phyloP scores from a whole-genome alignment of 345 rosid species.

The Moricandia arvensis region DNA sequence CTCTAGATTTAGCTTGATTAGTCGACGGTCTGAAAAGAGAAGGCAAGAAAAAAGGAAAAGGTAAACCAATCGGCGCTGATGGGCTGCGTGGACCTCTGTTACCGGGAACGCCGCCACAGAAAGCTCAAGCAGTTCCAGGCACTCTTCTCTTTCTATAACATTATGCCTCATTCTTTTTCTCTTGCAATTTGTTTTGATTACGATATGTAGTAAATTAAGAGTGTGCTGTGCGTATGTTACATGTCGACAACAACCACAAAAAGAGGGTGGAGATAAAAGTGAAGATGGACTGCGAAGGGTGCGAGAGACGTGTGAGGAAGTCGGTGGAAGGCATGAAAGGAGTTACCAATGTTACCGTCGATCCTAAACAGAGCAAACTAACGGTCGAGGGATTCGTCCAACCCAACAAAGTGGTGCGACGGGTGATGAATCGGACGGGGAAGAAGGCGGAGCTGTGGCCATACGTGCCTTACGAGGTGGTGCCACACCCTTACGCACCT shows the following conservation, averaged over 20 bases:
- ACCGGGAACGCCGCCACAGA: slow-evolving; percentile 26
- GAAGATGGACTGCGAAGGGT: slow-evolving; percentile 75
- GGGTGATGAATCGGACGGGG: slow-evolving; percentile 40
- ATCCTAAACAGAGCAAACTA: slow-evolving; percentile 58
- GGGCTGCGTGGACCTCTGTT: slow-evolving; percentile 25
- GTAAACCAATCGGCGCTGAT: slow-evolving; percentile 14
- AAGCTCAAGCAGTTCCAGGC: slow-evolving; percentile 38
- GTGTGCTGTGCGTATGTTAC: not conserved
- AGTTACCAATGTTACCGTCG: slow-evolving; percentile 54
- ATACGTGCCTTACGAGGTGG: slow-evolving; percentile 40
- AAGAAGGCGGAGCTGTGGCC: slow-evolving; percentile 45
- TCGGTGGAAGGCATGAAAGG: slow-evolving; percentile 69
- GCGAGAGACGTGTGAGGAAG: slow-evolving; percentile 67
- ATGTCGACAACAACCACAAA: slow-evolving; percentile 15
- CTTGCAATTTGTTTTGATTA: not conserved
- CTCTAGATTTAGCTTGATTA: not conserved
- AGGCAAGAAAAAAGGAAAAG: not conserved
- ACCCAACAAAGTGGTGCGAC: slow-evolving; percentile 45
- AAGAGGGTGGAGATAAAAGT: slow-evolving; percentile 55
- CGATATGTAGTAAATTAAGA: not conserved
- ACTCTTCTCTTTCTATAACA: slow-evolving; percentile 1
- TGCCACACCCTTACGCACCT: slow-evolving; percentile 38
- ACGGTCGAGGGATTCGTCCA: slow-evolving; percentile 66
- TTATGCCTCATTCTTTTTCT: not conserved
- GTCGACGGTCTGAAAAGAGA: not conserved